A percentile compares a stretch with the other conserved stretches of the same genome.
Conservation (phyloP, 805 yeast genomes). For the Scheffersomyces stipitis region DNA sequence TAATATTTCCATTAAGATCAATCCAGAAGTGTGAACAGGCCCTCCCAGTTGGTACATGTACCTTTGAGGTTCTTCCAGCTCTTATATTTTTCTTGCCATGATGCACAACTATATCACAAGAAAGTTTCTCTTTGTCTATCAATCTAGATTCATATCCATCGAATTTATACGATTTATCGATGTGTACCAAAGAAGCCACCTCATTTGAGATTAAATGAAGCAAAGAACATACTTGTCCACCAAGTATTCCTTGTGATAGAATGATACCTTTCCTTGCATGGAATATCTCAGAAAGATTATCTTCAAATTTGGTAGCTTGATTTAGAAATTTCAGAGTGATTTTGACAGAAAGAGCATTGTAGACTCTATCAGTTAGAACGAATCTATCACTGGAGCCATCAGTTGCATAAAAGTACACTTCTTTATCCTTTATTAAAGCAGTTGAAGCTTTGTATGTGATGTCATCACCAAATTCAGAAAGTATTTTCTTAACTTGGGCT, state of each 20-base stretch:
- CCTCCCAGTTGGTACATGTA: slow-evolving; percentile 55
- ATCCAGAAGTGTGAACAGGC: slow-evolving; percentile 76
- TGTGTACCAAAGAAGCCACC: slow-evolving; percentile 17
- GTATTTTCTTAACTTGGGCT: slow-evolving; percentile 44
- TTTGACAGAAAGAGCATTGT: slow-evolving; percentile 37
- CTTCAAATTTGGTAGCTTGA: slow-evolving; percentile 47
- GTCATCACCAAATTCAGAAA: slow-evolving; percentile 45
- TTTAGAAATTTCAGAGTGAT: slow-evolving; percentile 39
- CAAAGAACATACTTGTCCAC: slow-evolving; percentile 62
- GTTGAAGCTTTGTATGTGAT: slow-evolving; percentile 50
- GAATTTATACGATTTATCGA: slow-evolving; percentile 54
- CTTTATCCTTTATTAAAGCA: slow-evolving; percentile 55
- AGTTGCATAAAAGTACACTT: slow-evolving; percentile 48
- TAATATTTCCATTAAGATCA: slow-evolving; percentile 60
- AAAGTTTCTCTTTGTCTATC: slow-evolving; percentile 65
- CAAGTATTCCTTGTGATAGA: slow-evolving; percentile 54
- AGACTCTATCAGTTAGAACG: slow-evolving; percentile 53
- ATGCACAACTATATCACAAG: slow-evolving; percentile 57
- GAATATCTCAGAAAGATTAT: slow-evolving; percentile 39
- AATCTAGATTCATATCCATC: slow-evolving; percentile 74
- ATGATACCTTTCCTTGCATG: slow-evolving; percentile 53
- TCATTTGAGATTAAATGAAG: slow-evolving; percentile 49
- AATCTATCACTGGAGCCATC: slow-evolving; percentile 46
- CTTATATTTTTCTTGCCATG: slow-evolving; percentile 3
- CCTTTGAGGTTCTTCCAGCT: slow-evolving; percentile 7